These are phyloP conservation scores for Carpinus viminea DNA, from an alignment of 306 rosid genomes.

Conservation along the genomic window DNA sequence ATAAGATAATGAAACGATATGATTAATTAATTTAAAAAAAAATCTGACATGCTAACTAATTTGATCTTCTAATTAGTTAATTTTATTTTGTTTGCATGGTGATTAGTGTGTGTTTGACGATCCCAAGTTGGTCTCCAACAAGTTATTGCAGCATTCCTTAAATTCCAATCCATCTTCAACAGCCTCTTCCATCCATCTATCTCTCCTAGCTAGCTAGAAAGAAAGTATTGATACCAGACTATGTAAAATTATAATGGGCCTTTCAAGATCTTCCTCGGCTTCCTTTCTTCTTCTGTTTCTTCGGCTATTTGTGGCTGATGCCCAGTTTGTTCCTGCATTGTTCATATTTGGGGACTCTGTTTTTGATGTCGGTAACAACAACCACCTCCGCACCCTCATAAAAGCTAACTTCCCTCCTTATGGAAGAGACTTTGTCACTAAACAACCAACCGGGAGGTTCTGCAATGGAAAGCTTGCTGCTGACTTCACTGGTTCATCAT, in stretches of 20 bases:
- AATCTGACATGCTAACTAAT: too few species aligned
- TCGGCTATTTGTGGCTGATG: conserved; percentile 37
- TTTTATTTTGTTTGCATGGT: background rate
- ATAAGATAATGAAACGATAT: too few species aligned
- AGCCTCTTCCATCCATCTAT: conserved; percentile 6
- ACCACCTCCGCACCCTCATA: conserved; percentile 35
- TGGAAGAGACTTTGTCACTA: conserved; percentile 65
- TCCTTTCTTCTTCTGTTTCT: conserved; percentile 28
- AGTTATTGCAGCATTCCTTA: background rate
- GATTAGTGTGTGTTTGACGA: background rate
- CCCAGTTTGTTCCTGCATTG: conserved; percentile 70
- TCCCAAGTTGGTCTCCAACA: background rate
- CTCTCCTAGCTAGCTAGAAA: conserved; percentile 8
- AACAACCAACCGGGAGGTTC: conserved; percentile 64
- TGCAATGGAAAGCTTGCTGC: conserved; percentile 70
- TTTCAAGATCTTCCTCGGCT: conserved; percentile 25
- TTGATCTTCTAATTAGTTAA: too few species aligned
- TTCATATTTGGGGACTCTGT: conserved; percentile 75
- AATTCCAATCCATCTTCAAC: background rate
- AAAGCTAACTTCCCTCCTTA: conserved; percentile 70
- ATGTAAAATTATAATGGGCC: conserved; percentile 26
- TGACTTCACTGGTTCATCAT: conserved; percentile 51
- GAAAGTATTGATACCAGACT: background rate
- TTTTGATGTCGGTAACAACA: conserved; percentile 73
- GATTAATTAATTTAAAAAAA: too few species aligned